Percentiles rank a stretch among this genome's conserved stretches.
phyloP scores from a whole-genome alignment of 2,329 filamentous ascomycete species.

The Fusarium sp. region DNA sequence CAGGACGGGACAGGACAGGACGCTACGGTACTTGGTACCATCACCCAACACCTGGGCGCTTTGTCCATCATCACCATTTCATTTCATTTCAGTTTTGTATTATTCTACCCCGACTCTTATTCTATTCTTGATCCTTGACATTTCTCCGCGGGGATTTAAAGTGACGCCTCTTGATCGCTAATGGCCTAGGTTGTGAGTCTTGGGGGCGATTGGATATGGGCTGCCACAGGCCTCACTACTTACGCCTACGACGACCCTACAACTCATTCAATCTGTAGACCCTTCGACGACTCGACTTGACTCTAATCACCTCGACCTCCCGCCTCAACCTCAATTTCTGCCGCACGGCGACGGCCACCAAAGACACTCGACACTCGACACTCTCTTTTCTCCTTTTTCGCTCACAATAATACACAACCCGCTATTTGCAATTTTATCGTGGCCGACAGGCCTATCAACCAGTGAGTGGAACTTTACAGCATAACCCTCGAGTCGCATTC shows the following conservation, averaged over 20 bases:
- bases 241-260: slow-evolving; percentile 50
- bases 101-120: slow-evolving; percentile 18
- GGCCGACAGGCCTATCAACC: slow-evolving; percentile 35
- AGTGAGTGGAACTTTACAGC: slow-evolving; percentile 38
- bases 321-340: slow-evolving; percentile 31
- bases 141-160: slow-evolving; percentile 21
- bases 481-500: slow-evolving; percentile 9
- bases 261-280: slow-evolving; percentile 43
- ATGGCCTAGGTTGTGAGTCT: slow-evolving; percentile 53
- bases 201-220: slow-evolving; percentile 56
- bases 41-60: slow-evolving; percentile 21
- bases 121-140: slow-evolving; percentile 35
- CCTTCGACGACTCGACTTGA: slow-evolving; percentile 41
- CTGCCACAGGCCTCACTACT: slow-evolving; percentile 52
- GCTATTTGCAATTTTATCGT: slow-evolving; percentile 14
- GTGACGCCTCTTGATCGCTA: slow-evolving; percentile 40
- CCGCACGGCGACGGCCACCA: slow-evolving; percentile 32
- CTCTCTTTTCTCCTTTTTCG: slow-evolving; percentile 1
- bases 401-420: slow-evolving; percentile 19
- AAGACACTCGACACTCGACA: no score
- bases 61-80: slow-evolving; percentile 40
- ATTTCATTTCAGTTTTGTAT: slow-evolving; percentile 31
- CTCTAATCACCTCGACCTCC: slow-evolving; percentile 38
- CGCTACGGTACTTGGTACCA: slow-evolving; percentile 31
- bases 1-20: slow-evolving; percentile 8